These are phyloP conservation scores for Mortierella sp. DNA, from an alignment of 371 early-diverging fungal genomes.

Conservation along the genomic window DNA sequence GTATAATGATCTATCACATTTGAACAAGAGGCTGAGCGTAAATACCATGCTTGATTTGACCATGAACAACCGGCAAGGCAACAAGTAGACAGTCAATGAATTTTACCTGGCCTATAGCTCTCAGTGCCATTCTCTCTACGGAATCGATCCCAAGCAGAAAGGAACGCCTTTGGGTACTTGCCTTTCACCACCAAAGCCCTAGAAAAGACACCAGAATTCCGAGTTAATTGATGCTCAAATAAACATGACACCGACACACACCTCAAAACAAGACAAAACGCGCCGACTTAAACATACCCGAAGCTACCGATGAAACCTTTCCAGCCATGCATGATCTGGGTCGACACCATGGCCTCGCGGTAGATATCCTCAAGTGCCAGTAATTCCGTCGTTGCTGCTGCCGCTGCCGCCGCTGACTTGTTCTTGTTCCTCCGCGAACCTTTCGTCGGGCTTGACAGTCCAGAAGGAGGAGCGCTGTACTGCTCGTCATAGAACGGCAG, in stretches of 20 bases:
- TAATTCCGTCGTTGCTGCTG: slow-evolving; percentile 11
- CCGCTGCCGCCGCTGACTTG: background rate
- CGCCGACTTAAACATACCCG: slow-evolving; percentile 29
- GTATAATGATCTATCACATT: slow-evolving; percentile 43
- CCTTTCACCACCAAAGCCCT: slow-evolving; percentile 47
- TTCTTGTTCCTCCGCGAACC: background rate
- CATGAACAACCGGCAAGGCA: no score
- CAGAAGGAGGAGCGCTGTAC: background rate
- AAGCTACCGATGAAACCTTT: slow-evolving; percentile 54
- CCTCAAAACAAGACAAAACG: background rate
- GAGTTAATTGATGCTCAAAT: no score
- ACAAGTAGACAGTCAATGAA: no score
- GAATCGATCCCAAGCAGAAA: slow-evolving; percentile 80
- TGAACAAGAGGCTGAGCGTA: background rate
- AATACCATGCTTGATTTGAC: background rate
- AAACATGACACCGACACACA: background rate
- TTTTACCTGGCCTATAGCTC: slow-evolving; percentile 71
- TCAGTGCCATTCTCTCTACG: slow-evolving; percentile 69
- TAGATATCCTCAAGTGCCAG: slow-evolving; percentile 44
- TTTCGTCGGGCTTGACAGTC: background rate
- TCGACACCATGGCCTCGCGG: slow-evolving; percentile 48
- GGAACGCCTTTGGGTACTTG: slow-evolving; percentile 66
- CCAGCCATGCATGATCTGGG: slow-evolving; percentile 52
- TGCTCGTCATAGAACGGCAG: slow-evolving; percentile 24
- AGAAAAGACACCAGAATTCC: background rate